Conservation (phyloP, 805 yeast species). For the Isabelozyma rhagii region DNA sequence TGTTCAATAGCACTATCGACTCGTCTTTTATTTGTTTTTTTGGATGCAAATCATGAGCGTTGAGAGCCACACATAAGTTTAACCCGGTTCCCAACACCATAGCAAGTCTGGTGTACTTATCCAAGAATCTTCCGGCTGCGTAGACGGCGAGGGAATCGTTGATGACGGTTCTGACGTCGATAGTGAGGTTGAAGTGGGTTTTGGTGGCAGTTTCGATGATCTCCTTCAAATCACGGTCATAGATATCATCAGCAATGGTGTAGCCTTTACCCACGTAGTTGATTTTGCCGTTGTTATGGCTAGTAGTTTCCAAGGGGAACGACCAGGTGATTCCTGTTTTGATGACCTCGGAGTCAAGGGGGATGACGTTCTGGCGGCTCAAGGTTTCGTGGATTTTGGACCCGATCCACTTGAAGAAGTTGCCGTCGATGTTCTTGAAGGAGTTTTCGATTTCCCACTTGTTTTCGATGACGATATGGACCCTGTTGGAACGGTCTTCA, state of each 20-base stretch:
- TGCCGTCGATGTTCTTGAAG: constrained; percentile 35
- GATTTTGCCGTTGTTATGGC: constrained; percentile 44
- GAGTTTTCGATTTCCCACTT: constrained; percentile 39
- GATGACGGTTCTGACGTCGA: constrained; percentile 45
- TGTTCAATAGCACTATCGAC: constrained; percentile 35
- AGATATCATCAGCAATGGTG: constrained; percentile 39
- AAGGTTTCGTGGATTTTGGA: constrained; percentile 27
- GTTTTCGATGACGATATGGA: constrained; percentile 24
- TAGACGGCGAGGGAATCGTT: constrained; percentile 69
- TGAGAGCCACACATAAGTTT: constrained; percentile 48
- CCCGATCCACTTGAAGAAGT: constrained; percentile 45
- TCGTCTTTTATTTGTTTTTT: constrained; percentile 12
- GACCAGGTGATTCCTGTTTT: constrained; percentile 54
- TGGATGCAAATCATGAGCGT: constrained; percentile 13
- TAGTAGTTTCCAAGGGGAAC: constrained; percentile 46
- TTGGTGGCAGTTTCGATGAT: constrained; percentile 36
- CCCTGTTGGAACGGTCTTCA: constrained; percentile 16
- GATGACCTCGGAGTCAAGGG: constrained; percentile 13
- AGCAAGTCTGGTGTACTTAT: constrained; percentile 41
- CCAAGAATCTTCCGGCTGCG: constrained; percentile 47
- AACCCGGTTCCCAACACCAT: constrained; percentile 70
- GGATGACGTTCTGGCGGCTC: constrained; percentile 3
- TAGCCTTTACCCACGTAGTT: constrained; percentile 63
- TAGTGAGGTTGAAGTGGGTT: constrained; percentile 16
- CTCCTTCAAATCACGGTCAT: constrained; percentile 37